These are phyloP conservation scores for Ustilago loliicola DNA, from an alignment of 1,284 basidiomycete genomes.

Conservation along the genomic window DNA sequence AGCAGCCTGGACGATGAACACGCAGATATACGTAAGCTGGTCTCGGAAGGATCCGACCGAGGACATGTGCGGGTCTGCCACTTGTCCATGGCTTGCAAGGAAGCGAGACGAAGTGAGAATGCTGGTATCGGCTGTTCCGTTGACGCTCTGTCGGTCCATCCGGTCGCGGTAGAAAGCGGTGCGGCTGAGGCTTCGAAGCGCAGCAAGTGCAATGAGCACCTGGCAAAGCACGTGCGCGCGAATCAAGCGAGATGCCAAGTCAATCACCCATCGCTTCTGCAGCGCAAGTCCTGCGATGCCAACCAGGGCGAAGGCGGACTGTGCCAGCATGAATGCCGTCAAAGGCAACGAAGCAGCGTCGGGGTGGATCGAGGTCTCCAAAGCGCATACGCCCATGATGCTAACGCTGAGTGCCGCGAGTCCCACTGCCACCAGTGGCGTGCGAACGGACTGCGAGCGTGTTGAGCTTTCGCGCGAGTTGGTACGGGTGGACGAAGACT, in stretches of 20 bases:
- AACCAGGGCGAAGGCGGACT: conserved; percentile 45
- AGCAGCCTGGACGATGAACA: conserved; percentile 59
- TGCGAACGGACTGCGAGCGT: conserved; percentile 19
- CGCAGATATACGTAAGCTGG: conserved; percentile 49
- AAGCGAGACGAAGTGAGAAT: conserved; percentile 26
- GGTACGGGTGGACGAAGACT: conserved; percentile 1
- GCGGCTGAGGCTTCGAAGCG: conserved; percentile 40
- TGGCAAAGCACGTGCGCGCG: conserved; percentile 55
- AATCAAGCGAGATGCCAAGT: conserved; percentile 55
- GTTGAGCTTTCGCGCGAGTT: conserved; percentile 7
- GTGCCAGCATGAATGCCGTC: conserved; percentile 54
- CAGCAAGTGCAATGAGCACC: conserved; percentile 47
- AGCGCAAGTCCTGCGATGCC: conserved; percentile 42
- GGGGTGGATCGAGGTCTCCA: conserved; percentile 47
- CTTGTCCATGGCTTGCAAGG: neutral
- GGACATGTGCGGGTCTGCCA: conserved; percentile 40
- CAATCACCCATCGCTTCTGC: conserved; percentile 49
- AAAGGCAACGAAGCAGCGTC: conserved; percentile 53
- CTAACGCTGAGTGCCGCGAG: conserved; percentile 41
- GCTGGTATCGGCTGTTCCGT: conserved; percentile 14
- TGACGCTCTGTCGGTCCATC: conserved; percentile 9
- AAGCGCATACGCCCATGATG: conserved; percentile 45
- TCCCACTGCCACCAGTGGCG: conserved; percentile 42
- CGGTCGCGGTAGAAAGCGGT: conserved; percentile 41
- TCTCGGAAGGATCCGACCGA: conserved; percentile 44